Percentiles rank a stretch among this genome's conserved stretches.
Evolutionary conservation across 495 filamentous ascomycete genomes (phyloP).

Genomic region (Evernia prunastri): DNA sequence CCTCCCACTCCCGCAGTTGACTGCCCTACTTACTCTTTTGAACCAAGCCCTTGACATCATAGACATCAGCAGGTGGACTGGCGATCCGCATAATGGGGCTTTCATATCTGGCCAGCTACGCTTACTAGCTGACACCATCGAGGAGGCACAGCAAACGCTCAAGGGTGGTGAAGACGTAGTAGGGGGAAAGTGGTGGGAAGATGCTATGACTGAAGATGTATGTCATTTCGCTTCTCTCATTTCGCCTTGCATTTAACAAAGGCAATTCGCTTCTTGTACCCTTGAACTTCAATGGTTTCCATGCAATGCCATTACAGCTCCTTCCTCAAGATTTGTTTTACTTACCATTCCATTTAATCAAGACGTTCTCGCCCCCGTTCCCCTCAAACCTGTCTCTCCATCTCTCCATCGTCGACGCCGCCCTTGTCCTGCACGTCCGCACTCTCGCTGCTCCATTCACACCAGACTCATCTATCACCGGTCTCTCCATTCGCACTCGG

Average conservation of each 20-base stretch:
- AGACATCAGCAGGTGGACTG: conserved; percentile 63
- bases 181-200: conserved; percentile 53
- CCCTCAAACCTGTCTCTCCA: conserved; percentile 65
- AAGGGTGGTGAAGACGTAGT: conserved; percentile 45
- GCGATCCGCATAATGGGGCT: conserved; percentile 48
- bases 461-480: conserved; percentile 45
- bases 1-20: conserved; percentile 59
- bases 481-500: conserved; percentile 52
- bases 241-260: background rate
- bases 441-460: conserved; percentile 64
- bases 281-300: background rate
- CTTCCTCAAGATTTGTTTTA: conserved; percentile 59
- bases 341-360: conserved; percentile 56
- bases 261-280: background rate
- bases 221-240: background rate
- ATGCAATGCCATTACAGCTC: conserved; percentile 46
- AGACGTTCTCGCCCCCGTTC: conserved; percentile 68
- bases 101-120: conserved; percentile 78
- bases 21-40: conserved; percentile 64
- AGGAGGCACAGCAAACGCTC: conserved; percentile 57
- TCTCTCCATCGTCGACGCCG: conserved; percentile 69
- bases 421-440: conserved; percentile 69
- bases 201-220: conserved; percentile 24
- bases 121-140: conserved; percentile 66
- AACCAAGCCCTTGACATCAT: conserved; percentile 72